Evolutionary conservation across 108 stramenopile genomes (phyloP), one percentile per base, ranked within the genome.

Genomic region (Nitzschia palea): DNA sequence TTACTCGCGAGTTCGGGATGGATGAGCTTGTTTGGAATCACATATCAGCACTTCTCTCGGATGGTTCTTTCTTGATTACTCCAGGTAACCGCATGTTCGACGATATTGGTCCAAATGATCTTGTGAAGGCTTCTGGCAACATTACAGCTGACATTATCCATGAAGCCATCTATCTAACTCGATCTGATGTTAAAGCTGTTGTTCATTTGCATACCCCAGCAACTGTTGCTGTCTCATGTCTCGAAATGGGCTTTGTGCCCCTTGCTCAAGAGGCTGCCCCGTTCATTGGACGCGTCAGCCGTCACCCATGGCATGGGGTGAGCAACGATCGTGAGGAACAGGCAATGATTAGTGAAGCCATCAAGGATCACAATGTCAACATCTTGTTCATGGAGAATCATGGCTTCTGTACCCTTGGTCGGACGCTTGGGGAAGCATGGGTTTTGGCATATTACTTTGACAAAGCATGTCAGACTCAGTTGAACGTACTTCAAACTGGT

Each of bases 1-100:
- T 84, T 10, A 82, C 82, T 20, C 54, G 62, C 43, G 64, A 87
- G 66, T 84, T 73, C 56, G 78, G 71, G 8, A 74, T 87, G 83
- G 86, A 87, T 54, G 70, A 71, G 76, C 75, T 87, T 20, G 86
- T 87, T 5, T 87, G 86, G 86, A 87, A 87, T 45, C 86, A 87
- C 61, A 81, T 87, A 44, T 87, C 86, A 8, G 86, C 70, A 9
- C 67, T 68, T 1, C 68, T 79, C 45, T 67, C 65, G 0, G 48
- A 44, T 44, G 86, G 86, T 1, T 57, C 28, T 52, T 80, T 68
- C 33, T 61, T 87, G 22, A 84, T 87, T 22, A 87, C 86, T 30
- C 86, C 83, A 1, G 86, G 86, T 10, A 55, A 75, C 1, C 58
- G 45, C 25, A 76, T 82, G 80, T 87, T 68, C 51, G 60, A 67